phyloP scores from a whole-genome alignment of 2,329 filamentous ascomycete genomes.

The Pestalotiopsis sp. region DNA sequence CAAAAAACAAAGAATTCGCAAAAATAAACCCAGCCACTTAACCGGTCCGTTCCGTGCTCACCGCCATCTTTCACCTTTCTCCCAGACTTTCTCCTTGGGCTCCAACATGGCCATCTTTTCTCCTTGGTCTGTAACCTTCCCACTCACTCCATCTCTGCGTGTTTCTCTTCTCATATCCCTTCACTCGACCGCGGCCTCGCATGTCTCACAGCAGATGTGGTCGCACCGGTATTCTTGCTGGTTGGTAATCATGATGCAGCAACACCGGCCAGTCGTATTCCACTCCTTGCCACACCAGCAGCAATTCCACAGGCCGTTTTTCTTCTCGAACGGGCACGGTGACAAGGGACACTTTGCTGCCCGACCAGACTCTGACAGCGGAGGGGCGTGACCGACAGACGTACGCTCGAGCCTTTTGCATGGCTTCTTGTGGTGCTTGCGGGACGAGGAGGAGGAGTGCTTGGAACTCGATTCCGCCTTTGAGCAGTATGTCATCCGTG shows the following conservation, averaged over 20 bases:
- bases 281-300: constrained; percentile 59
- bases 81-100: neutral
- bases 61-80: neutral
- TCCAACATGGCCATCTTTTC: neutral
- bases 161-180: constrained; percentile 10
- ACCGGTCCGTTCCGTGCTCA: neutral
- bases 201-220: constrained; percentile 56
- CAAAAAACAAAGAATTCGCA: neutral
- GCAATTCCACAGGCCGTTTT: constrained; percentile 55
- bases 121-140: neutral
- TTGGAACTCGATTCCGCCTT: constrained; percentile 36
- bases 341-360: constrained; percentile 47
- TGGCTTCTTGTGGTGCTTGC: constrained; percentile 32
- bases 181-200: constrained; percentile 43
- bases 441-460: constrained; percentile 14
- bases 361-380: constrained; percentile 41
- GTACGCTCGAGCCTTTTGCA: constrained; percentile 47
- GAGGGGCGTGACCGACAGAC: constrained; percentile 49
- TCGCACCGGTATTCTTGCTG: constrained; percentile 52
- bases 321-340: constrained; percentile 51
- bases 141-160: neutral
- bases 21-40: neutral
- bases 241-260: constrained; percentile 55
- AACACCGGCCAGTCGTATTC: constrained; percentile 52
- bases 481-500: constrained; percentile 46